phyloP scores from a whole-genome alignment of 441 rosid species.

The Pelargonium cotyledonis region DNA sequence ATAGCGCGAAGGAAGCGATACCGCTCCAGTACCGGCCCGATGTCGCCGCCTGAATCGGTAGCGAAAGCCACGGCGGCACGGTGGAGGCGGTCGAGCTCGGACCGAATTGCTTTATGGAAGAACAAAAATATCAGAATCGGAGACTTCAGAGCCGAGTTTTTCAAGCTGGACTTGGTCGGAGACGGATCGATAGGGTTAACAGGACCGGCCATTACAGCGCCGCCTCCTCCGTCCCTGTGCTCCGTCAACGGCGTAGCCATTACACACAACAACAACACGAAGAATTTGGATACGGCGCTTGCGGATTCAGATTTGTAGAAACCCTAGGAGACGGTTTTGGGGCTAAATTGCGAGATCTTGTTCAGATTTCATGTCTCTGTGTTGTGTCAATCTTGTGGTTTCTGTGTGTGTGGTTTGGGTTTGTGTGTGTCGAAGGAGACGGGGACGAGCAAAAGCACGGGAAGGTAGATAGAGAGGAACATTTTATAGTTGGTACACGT shows the following conservation, averaged over 20 bases:
- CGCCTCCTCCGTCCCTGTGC: constrained; percentile 5
- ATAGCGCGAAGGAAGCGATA: constrained; percentile 53
- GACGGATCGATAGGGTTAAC: neutral
- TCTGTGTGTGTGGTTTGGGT: neutral
- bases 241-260: constrained; percentile 5
- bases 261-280: neutral
- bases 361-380: neutral
- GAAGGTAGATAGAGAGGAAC: neutral
- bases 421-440: neutral
- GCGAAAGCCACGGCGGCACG: constrained; percentile 53
- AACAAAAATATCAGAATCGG: constrained; percentile 58
- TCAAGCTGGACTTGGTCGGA: constrained; percentile 28
- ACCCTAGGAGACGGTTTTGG: neutral
- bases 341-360: neutral
- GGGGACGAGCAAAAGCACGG: neutral
- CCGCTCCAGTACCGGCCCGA: constrained; percentile 39
- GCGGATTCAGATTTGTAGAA: neutral
- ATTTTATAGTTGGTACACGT: neutral
- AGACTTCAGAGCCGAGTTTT: constrained; percentile 37
- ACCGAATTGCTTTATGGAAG: constrained; percentile 59
- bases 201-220: neutral
- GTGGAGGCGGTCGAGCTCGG: constrained; percentile 66
- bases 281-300: neutral
- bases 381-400: neutral
- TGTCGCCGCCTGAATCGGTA: constrained; percentile 44